Percentiles rank a stretch among this genome's conserved stretches.
These are phyloP conservation scores for Pseudogymnoascus sp. DNA, from an alignment of 2,329 filamentous ascomycete genomes.

Conservation along the genomic window DNA sequence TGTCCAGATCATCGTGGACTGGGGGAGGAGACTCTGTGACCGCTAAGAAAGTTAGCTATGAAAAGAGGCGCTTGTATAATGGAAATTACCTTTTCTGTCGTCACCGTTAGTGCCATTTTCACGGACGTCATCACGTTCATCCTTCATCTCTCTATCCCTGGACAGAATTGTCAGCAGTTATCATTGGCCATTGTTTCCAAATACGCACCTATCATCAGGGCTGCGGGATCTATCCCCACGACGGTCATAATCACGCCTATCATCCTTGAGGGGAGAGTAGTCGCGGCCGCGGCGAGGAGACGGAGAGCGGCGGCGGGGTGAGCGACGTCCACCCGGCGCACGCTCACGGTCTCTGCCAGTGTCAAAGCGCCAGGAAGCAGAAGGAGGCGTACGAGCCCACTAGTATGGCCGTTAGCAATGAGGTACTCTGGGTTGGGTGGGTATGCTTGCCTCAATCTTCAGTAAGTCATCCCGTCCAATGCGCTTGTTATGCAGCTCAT, in stretches of 20 bases:
- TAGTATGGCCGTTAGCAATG: constrained; percentile 32
- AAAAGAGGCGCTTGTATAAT: constrained; percentile 9
- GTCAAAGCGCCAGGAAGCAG: constrained; percentile 97
- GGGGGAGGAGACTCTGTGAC: constrained; percentile 71
- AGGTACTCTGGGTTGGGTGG: constrained; percentile 9
- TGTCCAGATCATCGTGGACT: constrained; percentile 89
- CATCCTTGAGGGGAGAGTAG: constrained; percentile 83
- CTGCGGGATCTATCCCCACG: constrained; percentile 69
- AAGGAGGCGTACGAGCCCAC: constrained; percentile 98
- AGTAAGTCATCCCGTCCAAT: constrained; percentile 90
- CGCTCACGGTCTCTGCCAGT: constrained; percentile 73
- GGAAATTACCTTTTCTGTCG: constrained; percentile 72
- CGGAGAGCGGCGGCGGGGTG: constrained; percentile 56
- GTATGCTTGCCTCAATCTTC: constrained; percentile 80
- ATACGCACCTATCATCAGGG: constrained; percentile 51
- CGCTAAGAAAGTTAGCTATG: constrained; percentile 19
- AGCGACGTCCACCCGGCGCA: constrained; percentile 43
- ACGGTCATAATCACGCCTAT: constrained; percentile 69
- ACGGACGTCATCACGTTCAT: constrained; percentile 57
- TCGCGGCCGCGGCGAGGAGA: constrained; percentile 54
- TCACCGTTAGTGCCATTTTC: constrained; percentile 78
- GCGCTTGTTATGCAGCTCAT: constrained; percentile 99
- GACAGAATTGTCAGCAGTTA: neutral
- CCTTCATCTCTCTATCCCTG: constrained; percentile 41
- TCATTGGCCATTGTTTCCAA: neutral